Evolutionary conservation across 2,329 filamentous ascomycete genomes (phyloP), one percentile per base, ranked within the genome.

Genomic region (Arthroderma sp.): DNA sequence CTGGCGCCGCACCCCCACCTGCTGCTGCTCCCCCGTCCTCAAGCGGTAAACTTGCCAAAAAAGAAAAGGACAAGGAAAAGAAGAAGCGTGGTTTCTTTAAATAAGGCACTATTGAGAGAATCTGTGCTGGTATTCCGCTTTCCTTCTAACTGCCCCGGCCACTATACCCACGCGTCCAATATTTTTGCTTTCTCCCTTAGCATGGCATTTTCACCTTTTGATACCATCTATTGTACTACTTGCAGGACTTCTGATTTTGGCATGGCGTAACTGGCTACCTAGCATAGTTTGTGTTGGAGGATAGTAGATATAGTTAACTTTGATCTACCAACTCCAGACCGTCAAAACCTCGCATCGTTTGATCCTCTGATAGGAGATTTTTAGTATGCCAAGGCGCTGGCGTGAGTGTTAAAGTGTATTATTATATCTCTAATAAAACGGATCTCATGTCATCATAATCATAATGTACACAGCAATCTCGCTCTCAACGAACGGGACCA

Each of bases 51-150:
- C 25, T 31, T n/a, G 23, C 25, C 15, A 56, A 56, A 52, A 66
- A 74, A 61, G 75, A 80, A 63, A 84, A 66, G 37, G 71, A 73
- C 55, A 73, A 74, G 62, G 75, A 80, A 64, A 84, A 84, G 73
- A 84, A 83, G 76, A 80, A 76, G 62, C 38, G 63, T 59, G 2
- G 76, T 71, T 64, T 61, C 81, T 61, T 61, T 43, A 59, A 58
- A 51, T 61, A 59, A 55, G 37, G 17, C n/a, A 17, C 15, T 13
- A 9, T 2, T 23, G 19, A 41, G 19, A 21, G 17, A 15, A 38
- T 25, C 23, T 5, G 17, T 37, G 9, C 19, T 5, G 13, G 17
- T 35, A 37, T 35, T 25, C 31, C 21, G 7, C 28, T 11, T 35
- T 6, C 19, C 21, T 37, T 54, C 51, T 13, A 4, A 17, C 19